Percentiles rank a stretch among this genome's conserved stretches.
Conservation (phyloP, 2,329 filamentous ascomycete genomes). For the Xylaria sp. region DNA sequence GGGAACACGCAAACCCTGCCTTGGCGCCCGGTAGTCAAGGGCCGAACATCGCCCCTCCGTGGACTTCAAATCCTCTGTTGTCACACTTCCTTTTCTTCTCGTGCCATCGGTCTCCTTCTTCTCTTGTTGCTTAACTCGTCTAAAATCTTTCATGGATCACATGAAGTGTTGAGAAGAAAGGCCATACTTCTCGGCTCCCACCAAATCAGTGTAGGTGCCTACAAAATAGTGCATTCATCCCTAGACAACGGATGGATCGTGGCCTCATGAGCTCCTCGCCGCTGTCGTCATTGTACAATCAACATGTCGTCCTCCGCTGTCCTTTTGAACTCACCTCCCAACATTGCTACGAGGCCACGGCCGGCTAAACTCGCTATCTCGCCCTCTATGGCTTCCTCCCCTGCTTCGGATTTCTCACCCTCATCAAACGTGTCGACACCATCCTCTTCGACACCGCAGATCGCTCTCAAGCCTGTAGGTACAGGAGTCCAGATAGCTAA, state of each 20-base stretch:
- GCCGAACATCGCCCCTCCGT: slow-evolving; percentile 24
- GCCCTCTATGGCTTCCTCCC: slow-evolving; percentile 45
- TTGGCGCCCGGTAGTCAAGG: slow-evolving; percentile 14
- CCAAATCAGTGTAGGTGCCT: background rate
- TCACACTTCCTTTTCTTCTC: background rate
- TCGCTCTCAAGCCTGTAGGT: slow-evolving; percentile 45
- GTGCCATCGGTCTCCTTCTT: background rate
- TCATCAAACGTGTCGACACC: slow-evolving; percentile 45
- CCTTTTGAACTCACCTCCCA: slow-evolving; percentile 35
- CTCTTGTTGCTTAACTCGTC: background rate
- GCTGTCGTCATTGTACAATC: background rate
- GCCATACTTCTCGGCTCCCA: background rate
- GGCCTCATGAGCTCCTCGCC: slow-evolving; percentile 1
- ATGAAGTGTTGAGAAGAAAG: slow-evolving; percentile 2
- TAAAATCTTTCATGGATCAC: background rate
- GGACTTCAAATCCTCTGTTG: slow-evolving; percentile 4
- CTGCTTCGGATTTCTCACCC: slow-evolving; percentile 45
- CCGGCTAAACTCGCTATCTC: slow-evolving; percentile 47
- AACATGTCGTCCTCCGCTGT: slow-evolving; percentile 44
- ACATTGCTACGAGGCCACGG: slow-evolving; percentile 37
- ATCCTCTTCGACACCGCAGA: slow-evolving; percentile 40
- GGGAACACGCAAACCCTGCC: slow-evolving; percentile 18
- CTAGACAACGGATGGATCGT: slow-evolving; percentile 6
- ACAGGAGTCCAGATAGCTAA: slow-evolving; percentile 48
- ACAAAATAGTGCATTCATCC: background rate